Evolutionary conservation across 1,284 basidiomycete genomes (phyloP), one percentile per base, ranked within the genome.

Genomic region (Fistulinella cinereoalba): DNA sequence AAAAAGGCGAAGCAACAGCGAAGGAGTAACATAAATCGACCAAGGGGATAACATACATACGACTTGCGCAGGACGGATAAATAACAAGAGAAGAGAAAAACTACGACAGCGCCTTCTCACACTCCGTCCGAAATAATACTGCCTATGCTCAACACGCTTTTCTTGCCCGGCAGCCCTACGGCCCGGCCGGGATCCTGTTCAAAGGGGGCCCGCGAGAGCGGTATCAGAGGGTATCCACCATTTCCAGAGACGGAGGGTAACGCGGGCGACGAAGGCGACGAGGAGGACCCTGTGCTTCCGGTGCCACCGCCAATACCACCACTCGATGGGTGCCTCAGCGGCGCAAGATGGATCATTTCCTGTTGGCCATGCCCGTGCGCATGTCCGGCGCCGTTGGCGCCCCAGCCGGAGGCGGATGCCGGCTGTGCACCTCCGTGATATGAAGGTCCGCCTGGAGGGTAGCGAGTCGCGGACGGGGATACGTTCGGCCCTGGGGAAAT

Each of bases 91-190:
- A n/a, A n/a, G n/a, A n/a, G n/a, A n/a, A n/a, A n/a, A n/a, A n/a
- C n/a, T 32, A 16, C 12, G 8, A 32, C 31, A 32, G 9, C 33
- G 18, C 22, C 42, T 39, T n/a, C n/a, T n/a, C n/a, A 58, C 37
- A 38, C 60, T 10, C 61, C 58, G 0, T 61, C 80, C 39, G 80
- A 78, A 50, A 86, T 82, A 52, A 88, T 87, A 57, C 77, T 85
- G 53, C 83, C 81, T 52, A 88, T 87, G 56, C 81, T 85, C 71
- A 87, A 60, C 53, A 77, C 77, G 54, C 84, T 86, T 67, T 77
- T 80, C 72, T 81, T 82, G 40, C 71, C 71, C 7, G 61, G 52
- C 10, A 49, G n/a, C n/a, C n/a, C 56, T 3, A 56, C 39, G 2
- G 59, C 63, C 40, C 67, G 58, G 53, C 55, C 56, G 37, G 60